Conservation (phyloP, 2,329 filamentous ascomycete species). For the Balansia obtecta region DNA sequence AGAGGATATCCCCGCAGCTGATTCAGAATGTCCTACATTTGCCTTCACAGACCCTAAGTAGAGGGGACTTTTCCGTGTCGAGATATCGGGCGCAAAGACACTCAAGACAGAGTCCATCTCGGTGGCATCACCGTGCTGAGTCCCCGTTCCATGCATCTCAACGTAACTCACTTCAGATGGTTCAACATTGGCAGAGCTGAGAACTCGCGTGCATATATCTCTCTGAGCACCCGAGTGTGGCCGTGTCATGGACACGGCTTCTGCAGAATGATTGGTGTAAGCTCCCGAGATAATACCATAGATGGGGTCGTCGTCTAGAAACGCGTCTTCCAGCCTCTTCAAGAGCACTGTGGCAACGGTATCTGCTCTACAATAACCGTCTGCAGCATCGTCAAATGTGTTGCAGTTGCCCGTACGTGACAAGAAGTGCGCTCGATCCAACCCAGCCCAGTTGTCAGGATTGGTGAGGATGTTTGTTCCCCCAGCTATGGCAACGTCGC, state of each 20-base stretch:
- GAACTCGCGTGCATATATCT: conserved; percentile 49
- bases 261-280: conserved; percentile 70
- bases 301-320: conserved; percentile 62
- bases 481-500: conserved; percentile 69
- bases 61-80: conserved; percentile 27
- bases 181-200: conserved; percentile 62
- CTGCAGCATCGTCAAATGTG: conserved; percentile 68
- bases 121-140: conserved; percentile 71
- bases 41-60: conserved; percentile 49
- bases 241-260: conserved; percentile 72
- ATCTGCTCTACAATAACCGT: conserved; percentile 74
- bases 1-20: conserved; percentile 27
- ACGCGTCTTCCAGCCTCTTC: conserved; percentile 67
- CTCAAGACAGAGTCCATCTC: conserved; percentile 70
- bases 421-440: conserved; percentile 67
- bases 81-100: conserved; percentile 36
- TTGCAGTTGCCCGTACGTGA: conserved; percentile 45
- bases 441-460: conserved; percentile 65
- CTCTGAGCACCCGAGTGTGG: conserved; percentile 69
- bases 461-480: conserved; percentile 69
- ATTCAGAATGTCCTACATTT: conserved; percentile 38
- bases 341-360: conserved; percentile 62
- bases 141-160: conserved; percentile 87
- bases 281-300: conserved; percentile 65
- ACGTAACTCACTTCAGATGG: conserved; percentile 70